phyloP scores from a whole-genome alignment of 768 basidiomycete genomes.

The Ephemerocybe angulata region DNA sequence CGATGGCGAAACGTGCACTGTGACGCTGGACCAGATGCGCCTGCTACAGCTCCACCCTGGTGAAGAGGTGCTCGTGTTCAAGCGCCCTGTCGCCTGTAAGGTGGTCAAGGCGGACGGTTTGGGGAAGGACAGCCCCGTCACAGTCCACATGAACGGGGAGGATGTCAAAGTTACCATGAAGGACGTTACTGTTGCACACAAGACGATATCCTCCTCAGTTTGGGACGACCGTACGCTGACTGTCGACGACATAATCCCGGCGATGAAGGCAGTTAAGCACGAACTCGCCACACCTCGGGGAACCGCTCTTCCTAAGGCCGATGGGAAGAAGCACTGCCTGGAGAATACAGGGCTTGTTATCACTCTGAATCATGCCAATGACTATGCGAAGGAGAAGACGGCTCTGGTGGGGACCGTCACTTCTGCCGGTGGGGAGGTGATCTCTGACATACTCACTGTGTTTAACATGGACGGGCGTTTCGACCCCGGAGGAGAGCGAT shows the following conservation, averaged over 20 bases:
- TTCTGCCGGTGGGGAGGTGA: conserved; percentile 49
- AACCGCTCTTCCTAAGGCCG: conserved; percentile 41
- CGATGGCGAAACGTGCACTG: conserved; percentile 46
- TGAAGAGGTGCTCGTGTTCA: conserved; percentile 43
- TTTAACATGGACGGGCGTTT: conserved; percentile 54
- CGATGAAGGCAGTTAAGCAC: too few species aligned
- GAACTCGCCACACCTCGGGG: too few species aligned
- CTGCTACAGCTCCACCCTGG: conserved; percentile 44
- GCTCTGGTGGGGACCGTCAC: conserved; percentile 41
- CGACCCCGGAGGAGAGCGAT: conserved; percentile 41
- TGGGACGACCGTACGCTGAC: conserved; percentile 57
- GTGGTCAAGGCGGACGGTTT: conserved; percentile 6
- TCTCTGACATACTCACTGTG: conserved; percentile 61
- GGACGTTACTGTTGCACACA: conserved; percentile 42
- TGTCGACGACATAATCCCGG: too few species aligned
- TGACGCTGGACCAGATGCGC: conserved; percentile 55
- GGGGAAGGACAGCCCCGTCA: conserved; percentile 28
- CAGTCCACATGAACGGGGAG: conserved; percentile 29
- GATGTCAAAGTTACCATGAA: conserved; percentile 50
- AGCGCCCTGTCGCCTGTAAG: conserved; percentile 12
- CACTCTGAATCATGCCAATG: conserved; percentile 41
- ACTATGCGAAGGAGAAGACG: conserved; percentile 41
- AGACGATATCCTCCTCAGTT: too few species aligned
- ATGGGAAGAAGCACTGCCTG: conserved; percentile 37
- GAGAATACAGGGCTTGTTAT: conserved; percentile 56